A percentile compares a stretch with the other conserved stretches of the same genome.
phyloP scores from a whole-genome alignment of 2,329 filamentous ascomycete species.

The Phoma herbarum region DNA sequence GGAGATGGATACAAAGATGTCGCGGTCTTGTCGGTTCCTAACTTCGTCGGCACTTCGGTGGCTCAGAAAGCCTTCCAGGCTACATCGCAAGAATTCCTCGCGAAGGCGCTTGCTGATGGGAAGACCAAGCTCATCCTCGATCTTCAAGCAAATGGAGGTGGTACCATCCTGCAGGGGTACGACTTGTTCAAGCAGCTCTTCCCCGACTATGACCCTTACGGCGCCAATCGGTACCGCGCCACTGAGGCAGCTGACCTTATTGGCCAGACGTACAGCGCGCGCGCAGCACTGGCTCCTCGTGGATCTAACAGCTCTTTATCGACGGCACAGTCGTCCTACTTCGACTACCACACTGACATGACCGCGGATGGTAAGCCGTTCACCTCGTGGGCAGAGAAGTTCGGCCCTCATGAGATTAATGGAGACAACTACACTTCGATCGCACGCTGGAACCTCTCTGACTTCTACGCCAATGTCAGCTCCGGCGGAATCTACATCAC shows the following conservation, averaged over 20 bases:
- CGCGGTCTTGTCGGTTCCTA: constrained; percentile 55
- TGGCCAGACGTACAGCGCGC: constrained; percentile 51
- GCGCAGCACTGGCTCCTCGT: constrained; percentile 46
- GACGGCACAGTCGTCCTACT: constrained; percentile 52
- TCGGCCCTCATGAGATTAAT: constrained; percentile 42
- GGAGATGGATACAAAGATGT: constrained; percentile 55
- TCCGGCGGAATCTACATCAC: constrained; percentile 51
- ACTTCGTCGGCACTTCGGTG: constrained; percentile 47
- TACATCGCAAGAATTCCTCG: constrained; percentile 53
- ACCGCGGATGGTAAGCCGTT: constrained; percentile 62
- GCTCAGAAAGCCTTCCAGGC: constrained; percentile 49
- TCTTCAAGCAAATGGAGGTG: constrained; percentile 67
- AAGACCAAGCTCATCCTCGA: constrained; percentile 70
- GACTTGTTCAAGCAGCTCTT: constrained; percentile 69
- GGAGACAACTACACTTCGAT: constrained; percentile 53
- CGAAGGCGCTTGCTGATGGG: constrained; percentile 56
- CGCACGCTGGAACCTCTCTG: constrained; percentile 49
- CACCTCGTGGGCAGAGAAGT: constrained; percentile 57
- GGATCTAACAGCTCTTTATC: constrained; percentile 50
- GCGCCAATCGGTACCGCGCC: constrained; percentile 62
- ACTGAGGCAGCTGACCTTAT: constrained; percentile 58
- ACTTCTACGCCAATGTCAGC: constrained; percentile 38
- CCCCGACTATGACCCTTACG: constrained; percentile 60
- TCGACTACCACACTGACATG: constrained; percentile 58
- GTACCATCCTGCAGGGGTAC: constrained; percentile 66